Evolutionary conservation across 805 yeast species (phyloP), one percentile per base, ranked within the genome.

Genomic region (Myxozyma geophila): DNA sequence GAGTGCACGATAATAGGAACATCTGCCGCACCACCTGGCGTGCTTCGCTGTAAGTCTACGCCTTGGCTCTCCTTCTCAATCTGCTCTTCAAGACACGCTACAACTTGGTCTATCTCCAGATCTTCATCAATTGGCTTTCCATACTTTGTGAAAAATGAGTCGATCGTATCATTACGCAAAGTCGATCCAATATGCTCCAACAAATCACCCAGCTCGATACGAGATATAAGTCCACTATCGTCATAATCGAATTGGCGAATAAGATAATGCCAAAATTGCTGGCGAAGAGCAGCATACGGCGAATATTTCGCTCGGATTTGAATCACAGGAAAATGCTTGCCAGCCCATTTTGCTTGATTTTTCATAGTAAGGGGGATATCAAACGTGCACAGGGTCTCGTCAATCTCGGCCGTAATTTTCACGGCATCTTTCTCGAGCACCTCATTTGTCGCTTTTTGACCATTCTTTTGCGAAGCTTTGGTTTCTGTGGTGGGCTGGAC

Each of bases 231-330:
- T 2, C 79, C 77, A 12, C 75, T 75, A 28, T 79, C 83, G 58
- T 75, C 81, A 35, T 75, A 76, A 54, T 77, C 84, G 69, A 81
- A 87, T 21, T 64, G 64, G 41, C 81, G 82, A 15, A 90, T 77
- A 6, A 90, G 78, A 10, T 83, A 79, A 48, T 79, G 76, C 93
- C 96, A 91, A 67, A 92, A 83, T 58, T 85, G 85, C 66, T 82
- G 83, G 66, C 92, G 80, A 54, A 92, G 77, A 2, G 78, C 80
- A 0, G 79, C 79, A 74, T 91, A 91, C 0, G 92, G 84, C 64
- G 86, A 83, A 71, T 85, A 91, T 61, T 87, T 82, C 2, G 87
- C 85, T 33, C 86, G 79, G 15, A 91, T 74, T 55, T 82, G 81
- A 66, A 92, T 70, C 39, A 76, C 79, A 0, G 96, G 91, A 7